These are phyloP conservation scores for Scheffersomyces stambukii DNA, from an alignment of 1,139 yeast species.

Conservation along the genomic window DNA sequence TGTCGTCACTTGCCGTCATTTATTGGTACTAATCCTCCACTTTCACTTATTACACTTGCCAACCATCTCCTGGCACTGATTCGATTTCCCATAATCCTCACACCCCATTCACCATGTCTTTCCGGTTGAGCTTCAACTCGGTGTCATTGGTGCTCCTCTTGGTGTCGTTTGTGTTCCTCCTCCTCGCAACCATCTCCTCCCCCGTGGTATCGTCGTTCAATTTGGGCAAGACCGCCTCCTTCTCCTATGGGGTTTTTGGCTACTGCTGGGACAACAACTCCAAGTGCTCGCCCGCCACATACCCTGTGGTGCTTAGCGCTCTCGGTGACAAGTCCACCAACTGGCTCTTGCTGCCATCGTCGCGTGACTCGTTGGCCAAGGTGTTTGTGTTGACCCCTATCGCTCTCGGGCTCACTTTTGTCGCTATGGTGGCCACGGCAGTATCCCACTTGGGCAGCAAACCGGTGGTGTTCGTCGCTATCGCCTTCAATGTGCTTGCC, in stretches of 20 bases:
- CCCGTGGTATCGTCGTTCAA: constrained; percentile 39
- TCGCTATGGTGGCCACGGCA: constrained; percentile 34
- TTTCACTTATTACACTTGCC: constrained; percentile 1
- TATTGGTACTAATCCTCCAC: neutral
- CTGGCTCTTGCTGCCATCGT: constrained; percentile 27
- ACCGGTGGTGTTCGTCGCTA: constrained; percentile 19
- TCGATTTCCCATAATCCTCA: too few relatives aligned
- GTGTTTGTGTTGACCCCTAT: constrained; percentile 77
- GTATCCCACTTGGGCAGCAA: constrained; percentile 22
- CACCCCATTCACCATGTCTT: constrained; percentile 8
- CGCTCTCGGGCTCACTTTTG: constrained; percentile 71
- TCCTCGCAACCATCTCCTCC: constrained; percentile 48
- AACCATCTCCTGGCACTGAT: too few relatives aligned
- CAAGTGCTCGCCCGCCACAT: constrained; percentile 45
- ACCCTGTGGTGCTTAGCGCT: constrained; percentile 26
- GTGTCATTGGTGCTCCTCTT: constrained; percentile 28
- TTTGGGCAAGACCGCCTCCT: constrained; percentile 40
- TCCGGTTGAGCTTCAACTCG: constrained; percentile 22
- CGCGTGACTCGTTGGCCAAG: constrained; percentile 65
- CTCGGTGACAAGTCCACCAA: constrained; percentile 13
- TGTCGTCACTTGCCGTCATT: neutral
- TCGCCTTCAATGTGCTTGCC: constrained; percentile 35
- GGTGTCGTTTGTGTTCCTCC: constrained; percentile 44
- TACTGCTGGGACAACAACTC: constrained; percentile 45
- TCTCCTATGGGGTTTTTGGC: constrained; percentile 84